Evolutionary conservation across 2,329 filamentous ascomycete genomes (phyloP), one percentile per base, ranked within the genome.

Genomic region (Cladophialophora carrionii): DNA sequence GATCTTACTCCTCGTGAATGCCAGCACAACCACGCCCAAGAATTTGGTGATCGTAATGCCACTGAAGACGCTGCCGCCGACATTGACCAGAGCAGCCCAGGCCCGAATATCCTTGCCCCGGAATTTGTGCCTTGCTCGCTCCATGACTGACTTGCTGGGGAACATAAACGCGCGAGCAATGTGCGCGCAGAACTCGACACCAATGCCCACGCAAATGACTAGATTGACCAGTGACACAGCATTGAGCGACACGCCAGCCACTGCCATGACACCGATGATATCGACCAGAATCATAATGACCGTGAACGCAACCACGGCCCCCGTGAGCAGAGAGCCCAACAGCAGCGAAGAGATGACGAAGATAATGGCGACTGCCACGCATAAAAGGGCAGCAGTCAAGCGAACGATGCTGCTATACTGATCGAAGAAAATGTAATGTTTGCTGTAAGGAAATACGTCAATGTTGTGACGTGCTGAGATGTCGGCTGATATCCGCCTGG

Each of bases 371-470:
- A 98, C 82, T 0, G 92, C 94, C 3, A 91, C 90, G 48, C 90
- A 89, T 32, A 99, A 85, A 0, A 99, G 85, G 0, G 89, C 87
- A 0, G 85, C 89, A 0, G 94, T 93, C 3, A 98, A 83, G 10
- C 85, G 83, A 22, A 96, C 87, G 67, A 99, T 98, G 64, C 86
- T 86, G 5, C 91, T 85, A 74, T 99, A 99, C 76, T 98, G 95
- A 75, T 99, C 95, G 76, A 99, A 99, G 85, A 98, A 99, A 76
- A 99, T 93, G 81, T 99, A 99, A 77, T 96, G 96, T 66, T 97
- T 89, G 71, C 91, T 96, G 80, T 99, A 99, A 0, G 95, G 92
- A 83, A 99, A 99, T 2, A 99, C 88, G 26, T 95, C 88, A 24
- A 91, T 87, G 4, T 88, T 85, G 4, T 92, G 93, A 58, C 84